These are phyloP conservation scores for Grifola frondosa DNA, from an alignment of 1,284 basidiomycete species.

Conservation along the genomic window DNA sequence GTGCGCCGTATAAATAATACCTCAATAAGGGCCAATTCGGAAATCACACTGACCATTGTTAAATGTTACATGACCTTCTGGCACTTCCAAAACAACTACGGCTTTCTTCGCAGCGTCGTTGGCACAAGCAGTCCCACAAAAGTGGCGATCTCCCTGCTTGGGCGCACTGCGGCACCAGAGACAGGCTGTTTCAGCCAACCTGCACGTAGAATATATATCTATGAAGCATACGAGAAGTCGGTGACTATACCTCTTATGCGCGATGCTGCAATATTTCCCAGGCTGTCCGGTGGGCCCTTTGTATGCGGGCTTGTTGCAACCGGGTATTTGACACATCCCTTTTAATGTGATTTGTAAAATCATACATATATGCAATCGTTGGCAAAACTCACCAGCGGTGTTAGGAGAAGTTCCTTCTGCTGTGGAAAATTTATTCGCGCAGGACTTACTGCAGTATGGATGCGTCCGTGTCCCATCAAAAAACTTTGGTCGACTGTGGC, in stretches of 20 bases:
- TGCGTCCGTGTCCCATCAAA: constrained; percentile 51
- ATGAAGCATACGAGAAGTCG: too few relatives aligned
- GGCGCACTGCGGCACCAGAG: constrained; percentile 52
- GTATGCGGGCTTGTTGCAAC: constrained; percentile 47
- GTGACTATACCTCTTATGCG: constrained; percentile 53
- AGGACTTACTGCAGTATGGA: constrained; percentile 58
- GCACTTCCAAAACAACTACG: constrained; percentile 59
- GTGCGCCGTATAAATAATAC: too few relatives aligned
- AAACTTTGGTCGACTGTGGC: constrained; percentile 53
- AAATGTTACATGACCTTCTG: constrained; percentile 56
- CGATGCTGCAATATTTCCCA: constrained; percentile 48
- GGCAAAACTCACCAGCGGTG: too few relatives aligned
- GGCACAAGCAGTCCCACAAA: constrained; percentile 54
- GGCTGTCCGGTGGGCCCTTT: constrained; percentile 32
- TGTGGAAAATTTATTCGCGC: constrained; percentile 40
- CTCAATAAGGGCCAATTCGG: background rate
- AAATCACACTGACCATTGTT: constrained; percentile 47
- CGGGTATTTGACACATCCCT: constrained; percentile 51
- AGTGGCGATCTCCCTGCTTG: constrained; percentile 55
- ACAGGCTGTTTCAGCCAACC: constrained; percentile 45
- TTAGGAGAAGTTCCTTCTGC: too few relatives aligned
- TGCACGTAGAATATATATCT: too few relatives aligned
- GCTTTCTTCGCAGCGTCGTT: constrained; percentile 51
- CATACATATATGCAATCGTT: too few relatives aligned
- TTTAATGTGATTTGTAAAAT: background rate